Evolutionary conservation across 2,329 filamentous ascomycete genomes (phyloP).

Genomic region (Penicillium polonicum): DNA sequence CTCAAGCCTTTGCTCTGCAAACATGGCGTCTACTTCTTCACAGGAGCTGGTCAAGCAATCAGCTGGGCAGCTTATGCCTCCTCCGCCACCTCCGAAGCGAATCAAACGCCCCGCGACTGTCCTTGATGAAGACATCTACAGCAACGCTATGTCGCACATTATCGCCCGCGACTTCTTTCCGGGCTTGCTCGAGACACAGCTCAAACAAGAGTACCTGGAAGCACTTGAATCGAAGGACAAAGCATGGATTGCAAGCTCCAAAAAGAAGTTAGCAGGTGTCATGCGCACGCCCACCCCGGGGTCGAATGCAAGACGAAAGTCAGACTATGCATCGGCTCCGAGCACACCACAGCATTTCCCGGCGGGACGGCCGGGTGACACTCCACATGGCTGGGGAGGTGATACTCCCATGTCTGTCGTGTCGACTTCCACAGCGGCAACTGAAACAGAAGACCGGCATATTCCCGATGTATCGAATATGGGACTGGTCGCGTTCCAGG

Average conservation of each 20-base stretch:
- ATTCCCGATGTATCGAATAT: slow-evolving; percentile 68
- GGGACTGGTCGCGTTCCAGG: slow-evolving; percentile 80
- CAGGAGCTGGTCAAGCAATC: slow-evolving; percentile 39
- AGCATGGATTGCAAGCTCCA: slow-evolving; percentile 81
- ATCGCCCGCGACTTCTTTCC: slow-evolving; percentile 97
- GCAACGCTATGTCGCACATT: slow-evolving; percentile 84
- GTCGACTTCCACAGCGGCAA: slow-evolving; percentile 38
- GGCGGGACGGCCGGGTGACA: slow-evolving; percentile 22
- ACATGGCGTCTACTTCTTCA: slow-evolving; percentile 29
- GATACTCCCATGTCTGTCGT: slow-evolving; percentile 69
- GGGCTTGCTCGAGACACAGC: slow-evolving; percentile 78
- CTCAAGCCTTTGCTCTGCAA: slow-evolving; percentile 2
- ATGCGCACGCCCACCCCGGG: slow-evolving; percentile 80
- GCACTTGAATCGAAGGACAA: slow-evolving; percentile 82
- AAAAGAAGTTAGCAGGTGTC: slow-evolving; percentile 67
- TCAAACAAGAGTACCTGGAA: slow-evolving; percentile 87
- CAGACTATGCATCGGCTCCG: slow-evolving; percentile 19
- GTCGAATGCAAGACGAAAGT: slow-evolving; percentile 18
- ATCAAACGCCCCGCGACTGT: slow-evolving; percentile 88
- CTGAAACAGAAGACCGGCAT: slow-evolving; percentile 41
- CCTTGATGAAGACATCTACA: slow-evolving; percentile 92
- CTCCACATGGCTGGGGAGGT: slow-evolving; percentile 57
- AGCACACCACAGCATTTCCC: slow-evolving; percentile 58
- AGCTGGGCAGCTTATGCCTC: slow-evolving; percentile 71
- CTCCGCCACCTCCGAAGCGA: slow-evolving; percentile 78